Evolutionary conservation across 441 rosid species (phyloP).

Genomic region (Oxalis stricta): DNA sequence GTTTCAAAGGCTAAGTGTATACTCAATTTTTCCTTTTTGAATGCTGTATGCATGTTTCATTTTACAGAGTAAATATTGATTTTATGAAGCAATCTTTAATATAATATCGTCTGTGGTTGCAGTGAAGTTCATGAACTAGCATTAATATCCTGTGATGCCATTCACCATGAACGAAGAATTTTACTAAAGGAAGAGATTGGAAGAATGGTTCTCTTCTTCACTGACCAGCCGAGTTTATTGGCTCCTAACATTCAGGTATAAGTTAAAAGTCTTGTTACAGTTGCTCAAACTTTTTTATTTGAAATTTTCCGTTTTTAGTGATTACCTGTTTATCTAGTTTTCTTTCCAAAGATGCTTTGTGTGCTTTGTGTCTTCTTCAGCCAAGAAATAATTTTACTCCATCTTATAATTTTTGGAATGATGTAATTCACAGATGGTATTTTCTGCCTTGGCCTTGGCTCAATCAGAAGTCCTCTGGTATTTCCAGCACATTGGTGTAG

Average conservation of each 20-base stretch:
- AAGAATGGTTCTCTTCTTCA: slow-evolving; percentile 93
- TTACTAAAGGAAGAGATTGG: slow-evolving; percentile 94
- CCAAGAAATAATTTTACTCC: background rate
- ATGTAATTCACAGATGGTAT: slow-evolving; percentile 58
- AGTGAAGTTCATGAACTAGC: slow-evolving; percentile 99
- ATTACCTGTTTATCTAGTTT: slow-evolving; percentile 2
- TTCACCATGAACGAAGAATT: slow-evolving; percentile 88
- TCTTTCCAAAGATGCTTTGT: slow-evolving; percentile 3
- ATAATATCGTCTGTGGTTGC: slow-evolving; percentile 21
- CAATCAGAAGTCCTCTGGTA: slow-evolving; percentile 97
- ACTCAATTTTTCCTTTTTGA: no score
- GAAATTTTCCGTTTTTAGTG: no score
- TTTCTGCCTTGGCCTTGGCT: slow-evolving; percentile 94
- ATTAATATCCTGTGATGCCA: slow-evolving; percentile 58
- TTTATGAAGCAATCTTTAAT: slow-evolving; percentile 6
- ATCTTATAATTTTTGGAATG: background rate
- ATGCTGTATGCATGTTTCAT: no score
- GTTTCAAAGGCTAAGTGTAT: no score
- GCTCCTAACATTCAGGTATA: slow-evolving; percentile 97
- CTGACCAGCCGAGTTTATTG: slow-evolving; percentile 97
- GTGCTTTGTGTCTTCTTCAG: background rate
- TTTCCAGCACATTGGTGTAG: slow-evolving; percentile 91
- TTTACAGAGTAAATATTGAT: no score
- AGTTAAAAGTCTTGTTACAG: slow-evolving; percentile 1
- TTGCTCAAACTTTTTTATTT: background rate